A percentile compares a stretch with the other conserved stretches of the same genome.
These are phyloP conservation scores for Plasmodium adleri DNA, from an alignment of 169 alveolate genomes.

Conservation along the genomic window DNA sequence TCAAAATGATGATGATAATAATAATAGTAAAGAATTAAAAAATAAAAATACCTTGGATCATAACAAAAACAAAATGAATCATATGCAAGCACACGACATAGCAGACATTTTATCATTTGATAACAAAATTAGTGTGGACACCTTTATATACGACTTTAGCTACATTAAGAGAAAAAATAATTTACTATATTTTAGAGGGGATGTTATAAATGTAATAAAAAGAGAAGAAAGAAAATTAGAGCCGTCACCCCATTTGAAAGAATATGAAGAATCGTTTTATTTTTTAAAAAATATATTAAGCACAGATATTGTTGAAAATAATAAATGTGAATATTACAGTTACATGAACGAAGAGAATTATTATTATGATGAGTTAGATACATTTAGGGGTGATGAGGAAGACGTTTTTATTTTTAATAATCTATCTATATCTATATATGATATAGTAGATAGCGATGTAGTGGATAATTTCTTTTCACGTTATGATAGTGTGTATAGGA, in stretches of 20 bases:
- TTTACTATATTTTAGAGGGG: conserved; percentile 55
- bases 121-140: conserved; percentile 47
- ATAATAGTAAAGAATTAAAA: not conserved
- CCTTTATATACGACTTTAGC: conserved; percentile 21
- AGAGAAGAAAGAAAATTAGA: conserved; percentile 18
- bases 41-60: not conserved
- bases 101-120: conserved; percentile 48
- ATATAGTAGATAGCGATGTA: conserved; percentile 30
- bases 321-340: conserved; percentile 16
- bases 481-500: conserved; percentile 23
- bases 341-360: conserved; percentile 39
- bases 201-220: conserved; percentile 23
- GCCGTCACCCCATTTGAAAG: not conserved
- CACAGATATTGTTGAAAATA: not conserved
- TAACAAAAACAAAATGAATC: not conserved
- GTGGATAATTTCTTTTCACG: conserved; percentile 59
- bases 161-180: conserved; percentile 39
- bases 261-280: conserved; percentile 41
- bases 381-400: conserved; percentile 17
- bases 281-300: conserved; percentile 11
- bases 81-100: not conserved
- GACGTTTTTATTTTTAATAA: conserved; percentile 55
- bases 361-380: conserved; percentile 25
- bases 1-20: not conserved
- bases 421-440: conserved; percentile 17